Base-by-base conservation (phyloP, 108 stramenopile genomes). In the Skeletonema menzelii region DNA sequence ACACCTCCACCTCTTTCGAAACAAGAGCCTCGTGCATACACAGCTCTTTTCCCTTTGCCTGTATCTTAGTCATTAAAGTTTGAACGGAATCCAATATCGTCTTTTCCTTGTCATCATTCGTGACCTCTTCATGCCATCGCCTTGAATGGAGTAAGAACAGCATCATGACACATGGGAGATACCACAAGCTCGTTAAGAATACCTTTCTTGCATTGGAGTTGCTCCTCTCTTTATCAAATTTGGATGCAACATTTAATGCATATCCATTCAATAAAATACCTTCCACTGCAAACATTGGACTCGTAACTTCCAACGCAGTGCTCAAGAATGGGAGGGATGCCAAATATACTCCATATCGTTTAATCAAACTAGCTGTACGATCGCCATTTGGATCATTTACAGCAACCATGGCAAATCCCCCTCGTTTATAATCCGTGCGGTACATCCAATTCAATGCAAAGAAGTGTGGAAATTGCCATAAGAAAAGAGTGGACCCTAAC, bases 391-490 rank as follows among this genome's bases (percentile, higher is more conserved):
- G 67, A 61, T 96, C 95, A 55, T 86, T 87, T n/a, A 71, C 73
- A 22, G 91, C 84, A 14, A 96, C 88, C 95, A 96, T 96, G 73
- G 85, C 40, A 67, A 84, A 95, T 2, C 89, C 91, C 17, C 92
- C 95, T 28, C 92, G 84, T 53, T 77, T 66, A 70, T 93, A 96
- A 83, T 96, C 95, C 0, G 77, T 70, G 10, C 97, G 83, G 82
- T 98, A 89, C 91, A 98, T 93, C 87, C 93, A 99, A 57, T 88
- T 84, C 11, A 99, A 86, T 0, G 99, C 97, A 77, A 98, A 99
- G 73, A 99, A 99, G 79, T 99, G 99, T 28, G 98, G 98, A 70
- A 99, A 96, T 79, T 99, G 99, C 99, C 99, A 99, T 26, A 98
- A 73, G 71, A 95, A 98, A 34, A 99, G 82, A 12, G 92, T 89